These are phyloP conservation scores for Pichia sp. DNA, from an alignment of 1,139 yeast species.

Conservation along the genomic window DNA sequence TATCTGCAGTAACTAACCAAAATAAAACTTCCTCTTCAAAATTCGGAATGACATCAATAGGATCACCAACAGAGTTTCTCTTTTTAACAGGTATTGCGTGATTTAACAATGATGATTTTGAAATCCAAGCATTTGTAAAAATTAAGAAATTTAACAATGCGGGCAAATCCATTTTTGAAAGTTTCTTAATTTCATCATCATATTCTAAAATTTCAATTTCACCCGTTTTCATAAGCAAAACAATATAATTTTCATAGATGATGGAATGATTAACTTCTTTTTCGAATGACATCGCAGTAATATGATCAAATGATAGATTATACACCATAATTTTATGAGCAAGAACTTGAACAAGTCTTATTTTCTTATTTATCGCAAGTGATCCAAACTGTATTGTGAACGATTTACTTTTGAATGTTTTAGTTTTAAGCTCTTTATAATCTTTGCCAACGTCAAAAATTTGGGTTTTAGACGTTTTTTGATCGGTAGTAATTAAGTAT, in stretches of 20 bases:
- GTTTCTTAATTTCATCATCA: constrained; percentile 23
- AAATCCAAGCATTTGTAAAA: constrained; percentile 63
- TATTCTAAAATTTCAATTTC: constrained; percentile 43
- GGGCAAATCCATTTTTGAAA: constrained; percentile 25
- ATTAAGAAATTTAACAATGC: constrained; percentile 36
- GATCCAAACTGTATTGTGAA: constrained; percentile 58
- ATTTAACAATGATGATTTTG: constrained; percentile 37
- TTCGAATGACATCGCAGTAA: constrained; percentile 31
- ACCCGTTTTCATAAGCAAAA: constrained; percentile 52
- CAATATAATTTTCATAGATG: constrained; percentile 44
- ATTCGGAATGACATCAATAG: constrained; percentile 14
- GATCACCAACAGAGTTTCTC: constrained; percentile 21
- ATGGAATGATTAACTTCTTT: constrained; percentile 50
- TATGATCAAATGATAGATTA: constrained; percentile 52
- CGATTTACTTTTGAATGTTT: constrained; percentile 59
- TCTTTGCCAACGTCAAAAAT: constrained; percentile 65
- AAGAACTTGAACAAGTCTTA: constrained; percentile 69
- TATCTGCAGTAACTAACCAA: constrained; percentile 70
- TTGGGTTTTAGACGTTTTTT: constrained; percentile 57
- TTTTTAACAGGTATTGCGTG: constrained; percentile 24
- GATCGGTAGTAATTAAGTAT: constrained; percentile 71
- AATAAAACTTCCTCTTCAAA: constrained; percentile 42
- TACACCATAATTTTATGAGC: constrained; percentile 59
- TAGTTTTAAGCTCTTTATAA: constrained; percentile 57
- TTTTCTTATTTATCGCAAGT: constrained; percentile 32